phyloP scores from a whole-genome alignment of 2,329 filamentous ascomycete genomes.

The Trichoderma pleuroti region DNA sequence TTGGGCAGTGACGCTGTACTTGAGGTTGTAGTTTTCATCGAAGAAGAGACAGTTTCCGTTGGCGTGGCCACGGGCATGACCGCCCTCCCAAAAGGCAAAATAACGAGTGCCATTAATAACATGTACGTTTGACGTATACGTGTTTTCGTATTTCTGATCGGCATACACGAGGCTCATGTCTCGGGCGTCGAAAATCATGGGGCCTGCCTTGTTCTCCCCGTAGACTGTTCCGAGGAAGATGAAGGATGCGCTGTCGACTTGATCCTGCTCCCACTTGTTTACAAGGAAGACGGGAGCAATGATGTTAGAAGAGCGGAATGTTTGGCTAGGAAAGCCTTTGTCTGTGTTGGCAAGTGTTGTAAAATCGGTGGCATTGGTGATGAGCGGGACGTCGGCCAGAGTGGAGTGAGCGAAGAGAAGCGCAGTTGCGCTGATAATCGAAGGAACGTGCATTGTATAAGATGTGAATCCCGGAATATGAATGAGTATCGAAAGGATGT shows the following conservation, averaged over 20 bases:
- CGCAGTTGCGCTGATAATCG: not conserved
- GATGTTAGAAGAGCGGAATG: not conserved
- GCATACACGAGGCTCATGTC: constrained; percentile 5
- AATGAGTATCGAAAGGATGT: not conserved
- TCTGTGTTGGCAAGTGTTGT: not conserved
- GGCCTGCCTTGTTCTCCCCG: not conserved
- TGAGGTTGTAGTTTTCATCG: not conserved
- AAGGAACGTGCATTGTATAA: not conserved
- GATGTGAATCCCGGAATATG: not conserved
- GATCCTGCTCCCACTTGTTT: not conserved
- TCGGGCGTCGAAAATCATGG: not conserved
- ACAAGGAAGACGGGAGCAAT: not conserved
- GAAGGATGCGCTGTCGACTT: not conserved
- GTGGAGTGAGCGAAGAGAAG: not conserved
- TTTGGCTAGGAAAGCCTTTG: not conserved
- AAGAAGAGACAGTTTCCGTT: constrained; percentile 11
- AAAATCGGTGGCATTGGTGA: not conserved
- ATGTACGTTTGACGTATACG: not conserved
- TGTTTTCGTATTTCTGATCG: not conserved
- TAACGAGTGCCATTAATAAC: not conserved
- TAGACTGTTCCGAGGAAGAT: constrained; percentile 2
- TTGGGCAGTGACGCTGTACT: constrained; percentile 33
- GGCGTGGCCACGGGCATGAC: constrained; percentile 1
- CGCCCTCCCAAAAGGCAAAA: constrained; percentile 3
- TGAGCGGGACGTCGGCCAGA: not conserved